Evolutionary conservation across 305 asterid species (phyloP).

Genomic region (Plantago lanceolata): DNA sequence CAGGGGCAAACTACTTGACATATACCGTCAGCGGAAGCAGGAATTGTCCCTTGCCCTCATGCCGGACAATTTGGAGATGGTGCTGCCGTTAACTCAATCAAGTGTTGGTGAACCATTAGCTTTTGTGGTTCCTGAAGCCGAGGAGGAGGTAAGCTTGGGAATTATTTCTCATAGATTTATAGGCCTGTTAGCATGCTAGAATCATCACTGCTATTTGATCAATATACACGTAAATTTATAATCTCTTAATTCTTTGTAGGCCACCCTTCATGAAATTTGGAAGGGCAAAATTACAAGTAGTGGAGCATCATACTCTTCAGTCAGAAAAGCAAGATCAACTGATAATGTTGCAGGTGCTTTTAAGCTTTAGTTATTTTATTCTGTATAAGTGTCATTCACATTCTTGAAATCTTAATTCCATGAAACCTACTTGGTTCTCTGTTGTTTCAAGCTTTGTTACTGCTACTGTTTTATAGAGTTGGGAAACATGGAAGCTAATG

Average conservation of each 20-base stretch:
- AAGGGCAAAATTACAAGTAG: conserved; percentile 69
- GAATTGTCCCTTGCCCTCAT: conserved; percentile 39
- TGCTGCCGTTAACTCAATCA: conserved; percentile 50
- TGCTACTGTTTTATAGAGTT: neutral
- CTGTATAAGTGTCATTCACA: neutral
- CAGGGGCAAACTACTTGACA: conserved; percentile 86
- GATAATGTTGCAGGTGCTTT: conserved; percentile 60
- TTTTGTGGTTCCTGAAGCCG: conserved; percentile 73
- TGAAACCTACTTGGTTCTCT: neutral
- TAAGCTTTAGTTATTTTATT: conserved; percentile 15
- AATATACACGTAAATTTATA: conserved; percentile 18
- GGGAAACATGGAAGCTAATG: conserved; percentile 31
- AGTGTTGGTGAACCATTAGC: conserved; percentile 67
- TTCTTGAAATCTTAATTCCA: neutral
- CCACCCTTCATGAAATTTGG: conserved; percentile 59
- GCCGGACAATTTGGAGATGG: conserved; percentile 66
- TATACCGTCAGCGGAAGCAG: conserved; percentile 68
- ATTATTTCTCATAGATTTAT: conserved; percentile 2
- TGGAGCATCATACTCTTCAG: conserved; percentile 55
- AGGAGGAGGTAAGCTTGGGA: conserved; percentile 63
- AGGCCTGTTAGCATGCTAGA: neutral
- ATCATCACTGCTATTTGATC: conserved; percentile 14
- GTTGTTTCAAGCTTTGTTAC: neutral
- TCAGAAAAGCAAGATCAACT: conserved; percentile 48
- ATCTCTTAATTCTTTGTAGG: conserved; percentile 37